These are phyloP conservation scores for Mrakia blollopis DNA, from an alignment of 768 basidiomycete genomes.

Conservation along the genomic window DNA sequence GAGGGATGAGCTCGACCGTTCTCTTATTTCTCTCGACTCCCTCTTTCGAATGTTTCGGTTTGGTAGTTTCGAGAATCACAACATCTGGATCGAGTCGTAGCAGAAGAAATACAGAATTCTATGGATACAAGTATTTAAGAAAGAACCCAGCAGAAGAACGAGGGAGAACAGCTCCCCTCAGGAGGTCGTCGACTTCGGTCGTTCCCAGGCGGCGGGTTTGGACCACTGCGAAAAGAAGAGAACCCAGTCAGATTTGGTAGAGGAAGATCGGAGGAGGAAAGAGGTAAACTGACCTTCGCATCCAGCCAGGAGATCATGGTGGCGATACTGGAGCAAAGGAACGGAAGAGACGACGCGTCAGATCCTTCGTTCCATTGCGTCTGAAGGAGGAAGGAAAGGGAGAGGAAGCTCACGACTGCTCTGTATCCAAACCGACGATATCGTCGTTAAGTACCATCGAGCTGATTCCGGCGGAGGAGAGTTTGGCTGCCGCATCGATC, in stretches of 20 bases:
- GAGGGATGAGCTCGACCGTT: no score
- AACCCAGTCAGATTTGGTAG: background rate
- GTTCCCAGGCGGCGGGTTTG: background rate
- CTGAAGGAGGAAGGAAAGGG: background rate
- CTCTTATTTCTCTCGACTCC: no score
- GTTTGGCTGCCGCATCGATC: background rate
- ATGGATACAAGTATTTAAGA: background rate
- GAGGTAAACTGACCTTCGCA: background rate
- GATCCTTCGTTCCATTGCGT: background rate
- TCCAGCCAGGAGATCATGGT: background rate
- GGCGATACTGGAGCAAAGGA: background rate
- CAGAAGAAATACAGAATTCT: background rate
- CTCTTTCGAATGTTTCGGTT: no score
- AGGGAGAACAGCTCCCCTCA: no score
- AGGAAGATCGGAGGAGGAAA: background rate
- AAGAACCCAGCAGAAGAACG: background rate
- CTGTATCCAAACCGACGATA: constrained; percentile 6
- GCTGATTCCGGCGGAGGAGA: background rate
- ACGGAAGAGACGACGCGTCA: background rate
- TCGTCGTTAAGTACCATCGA: constrained; percentile 27
- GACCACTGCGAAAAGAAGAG: background rate
- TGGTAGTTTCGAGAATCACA: no score
- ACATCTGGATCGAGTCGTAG: no score
- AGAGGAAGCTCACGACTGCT: background rate
- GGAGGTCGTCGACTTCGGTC: background rate